Conservation (phyloP, 2,329 filamentous ascomycete species). For the Colletotrichum gigasporum region DNA sequence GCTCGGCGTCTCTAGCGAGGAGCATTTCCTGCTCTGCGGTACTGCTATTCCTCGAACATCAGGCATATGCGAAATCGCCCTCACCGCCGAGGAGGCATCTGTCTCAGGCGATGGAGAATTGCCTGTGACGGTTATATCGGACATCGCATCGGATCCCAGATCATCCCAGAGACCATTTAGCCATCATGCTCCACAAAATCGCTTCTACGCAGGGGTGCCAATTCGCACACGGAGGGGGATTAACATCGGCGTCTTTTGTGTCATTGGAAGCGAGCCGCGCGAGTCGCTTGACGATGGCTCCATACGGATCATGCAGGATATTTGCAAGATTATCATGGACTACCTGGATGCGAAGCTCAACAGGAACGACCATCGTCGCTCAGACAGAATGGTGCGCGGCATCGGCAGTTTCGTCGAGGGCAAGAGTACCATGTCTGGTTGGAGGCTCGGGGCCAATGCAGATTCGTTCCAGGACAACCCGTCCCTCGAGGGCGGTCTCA, state of each 20-base stretch:
- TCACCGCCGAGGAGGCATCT: too few relatives aligned
- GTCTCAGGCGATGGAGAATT: too few relatives aligned
- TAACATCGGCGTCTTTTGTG: constrained; percentile 52
- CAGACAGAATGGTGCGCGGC: constrained; percentile 48
- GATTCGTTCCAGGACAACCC: constrained; percentile 20
- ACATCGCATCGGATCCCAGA: constrained; percentile 43
- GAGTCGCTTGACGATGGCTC: constrained; percentile 40
- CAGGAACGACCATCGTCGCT: constrained; percentile 39
- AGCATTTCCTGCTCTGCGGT: constrained; percentile 37
- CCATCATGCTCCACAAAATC: constrained; percentile 33
- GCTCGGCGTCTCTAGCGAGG: not conserved
- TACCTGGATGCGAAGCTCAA: constrained; percentile 45
- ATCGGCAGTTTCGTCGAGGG: constrained; percentile 48
- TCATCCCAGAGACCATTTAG: constrained; percentile 41
- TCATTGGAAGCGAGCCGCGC: constrained; percentile 42
- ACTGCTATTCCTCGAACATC: constrained; percentile 39
- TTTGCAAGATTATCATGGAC: constrained; percentile 43
- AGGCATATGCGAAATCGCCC: constrained; percentile 40
- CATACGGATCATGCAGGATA: constrained; percentile 35
- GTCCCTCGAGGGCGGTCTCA: constrained; percentile 29
- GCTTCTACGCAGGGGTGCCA: constrained; percentile 53
- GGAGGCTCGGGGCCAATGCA: constrained; percentile 23
- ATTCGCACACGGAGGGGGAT: constrained; percentile 50
- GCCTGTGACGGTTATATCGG: constrained; percentile 44
- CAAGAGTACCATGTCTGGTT: constrained; percentile 39